Conservation (phyloP, 176 grass and related monocot species). For the Aechmea fasciata region DNA sequence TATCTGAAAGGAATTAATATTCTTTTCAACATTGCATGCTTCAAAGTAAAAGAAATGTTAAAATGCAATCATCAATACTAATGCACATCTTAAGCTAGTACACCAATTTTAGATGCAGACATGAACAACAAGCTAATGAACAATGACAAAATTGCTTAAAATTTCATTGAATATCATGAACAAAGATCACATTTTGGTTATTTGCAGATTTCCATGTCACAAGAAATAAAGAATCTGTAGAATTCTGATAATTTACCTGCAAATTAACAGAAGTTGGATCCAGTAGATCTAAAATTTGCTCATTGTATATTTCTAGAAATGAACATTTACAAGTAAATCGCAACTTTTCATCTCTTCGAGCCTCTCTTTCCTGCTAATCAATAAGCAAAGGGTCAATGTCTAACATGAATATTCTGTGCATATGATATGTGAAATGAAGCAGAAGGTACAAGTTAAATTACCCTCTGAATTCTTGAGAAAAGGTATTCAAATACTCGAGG, state of each 20-base stretch:
- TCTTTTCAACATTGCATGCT: slow-evolving; percentile 11
- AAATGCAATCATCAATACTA: neutral
- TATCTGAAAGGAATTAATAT: slow-evolving; percentile 44
- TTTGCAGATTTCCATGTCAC: too few relatives aligned
- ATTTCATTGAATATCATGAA: neutral
- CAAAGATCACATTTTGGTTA: too few relatives aligned
- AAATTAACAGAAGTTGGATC: slow-evolving; percentile 73
- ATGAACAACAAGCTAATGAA: neutral
- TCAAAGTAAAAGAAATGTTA: slow-evolving; percentile 1
- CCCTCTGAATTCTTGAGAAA: slow-evolving; percentile 84
- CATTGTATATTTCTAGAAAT: slow-evolving; percentile 96
- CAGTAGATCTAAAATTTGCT: slow-evolving; percentile 87
- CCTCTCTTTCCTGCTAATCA: slow-evolving; percentile 73
- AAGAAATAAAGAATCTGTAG: neutral
- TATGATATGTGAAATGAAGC: neutral
- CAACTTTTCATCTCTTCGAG: slow-evolving; percentile 74
- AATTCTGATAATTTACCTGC: slow-evolving; percentile 41
- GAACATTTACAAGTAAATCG: slow-evolving; percentile 94
- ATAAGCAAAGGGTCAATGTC: slow-evolving; percentile 7
- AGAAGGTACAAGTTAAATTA: slow-evolving; percentile 19
- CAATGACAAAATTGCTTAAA: neutral
- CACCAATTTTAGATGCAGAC: too few relatives aligned
- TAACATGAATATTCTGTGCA: neutral
- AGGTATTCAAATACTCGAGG: slow-evolving; percentile 97
- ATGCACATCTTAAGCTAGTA: too few relatives aligned